Conservation (phyloP, 2,329 filamentous ascomycete species). For the Sporothrix mexicana region DNA sequence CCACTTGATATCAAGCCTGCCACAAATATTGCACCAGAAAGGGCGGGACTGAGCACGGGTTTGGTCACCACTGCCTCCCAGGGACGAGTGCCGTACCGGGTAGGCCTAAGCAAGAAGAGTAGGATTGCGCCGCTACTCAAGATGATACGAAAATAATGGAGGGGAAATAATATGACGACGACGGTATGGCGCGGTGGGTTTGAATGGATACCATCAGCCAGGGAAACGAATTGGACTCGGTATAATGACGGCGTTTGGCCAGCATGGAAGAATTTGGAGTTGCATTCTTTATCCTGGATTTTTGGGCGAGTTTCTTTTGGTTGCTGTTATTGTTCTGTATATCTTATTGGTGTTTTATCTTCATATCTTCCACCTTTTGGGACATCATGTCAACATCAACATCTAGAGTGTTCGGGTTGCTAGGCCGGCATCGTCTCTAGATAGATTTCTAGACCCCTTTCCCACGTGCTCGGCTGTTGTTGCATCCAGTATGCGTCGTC, state of each 20-base stretch:
- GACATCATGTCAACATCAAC: too few relatives aligned
- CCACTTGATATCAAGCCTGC: background rate
- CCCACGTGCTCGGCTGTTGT: constrained; percentile 27
- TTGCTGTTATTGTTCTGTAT: constrained; percentile 1
- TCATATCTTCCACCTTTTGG: background rate
- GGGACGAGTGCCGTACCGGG: constrained; percentile 54
- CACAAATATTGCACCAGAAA: background rate
- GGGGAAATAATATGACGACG: background rate
- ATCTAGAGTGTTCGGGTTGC: too few relatives aligned
- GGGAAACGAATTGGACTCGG: background rate
- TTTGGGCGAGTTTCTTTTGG: background rate
- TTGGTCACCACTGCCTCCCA: constrained; percentile 33
- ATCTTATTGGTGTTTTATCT: background rate
- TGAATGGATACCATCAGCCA: background rate
- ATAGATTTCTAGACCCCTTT: constrained; percentile 12
- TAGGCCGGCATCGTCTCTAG: too few relatives aligned
- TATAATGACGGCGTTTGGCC: constrained; percentile 1
- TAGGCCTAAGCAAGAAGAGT: constrained; percentile 58
- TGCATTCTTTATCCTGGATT: background rate
- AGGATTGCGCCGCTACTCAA: constrained; percentile 60
- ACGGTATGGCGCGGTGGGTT: too few relatives aligned
- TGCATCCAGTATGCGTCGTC: constrained; percentile 5
- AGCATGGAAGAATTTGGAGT: background rate
- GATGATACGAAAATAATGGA: constrained; percentile 50
- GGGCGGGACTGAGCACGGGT: constrained; percentile 4